A percentile compares a stretch with the other conserved stretches of the same genome.
phyloP scores from a whole-genome alignment of 352 stramenopile genomes.

The Globisporangium apiculatum region DNA sequence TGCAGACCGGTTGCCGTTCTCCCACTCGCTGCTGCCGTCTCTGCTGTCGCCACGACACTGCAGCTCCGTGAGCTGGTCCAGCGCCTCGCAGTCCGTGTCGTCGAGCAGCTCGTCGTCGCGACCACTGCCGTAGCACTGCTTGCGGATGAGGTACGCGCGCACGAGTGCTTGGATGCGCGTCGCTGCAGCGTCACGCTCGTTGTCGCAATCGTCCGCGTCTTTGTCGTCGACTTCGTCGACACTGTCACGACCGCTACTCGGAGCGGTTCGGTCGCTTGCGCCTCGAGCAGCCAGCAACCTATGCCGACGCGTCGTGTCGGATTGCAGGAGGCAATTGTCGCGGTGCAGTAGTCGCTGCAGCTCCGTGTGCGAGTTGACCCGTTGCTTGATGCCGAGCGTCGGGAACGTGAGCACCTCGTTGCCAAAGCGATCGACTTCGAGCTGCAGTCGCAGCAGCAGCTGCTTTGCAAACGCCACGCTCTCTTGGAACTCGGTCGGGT shows the following conservation, averaged over 20 bases:
- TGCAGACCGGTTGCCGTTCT: not conserved
- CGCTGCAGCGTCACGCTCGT: not conserved
- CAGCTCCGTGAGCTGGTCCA: constrained; percentile 6
- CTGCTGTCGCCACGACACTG: not conserved
- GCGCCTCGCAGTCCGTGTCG: constrained; percentile 2
- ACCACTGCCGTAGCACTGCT: constrained; percentile 8
- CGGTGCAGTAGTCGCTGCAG: not conserved
- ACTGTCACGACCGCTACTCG: not conserved
- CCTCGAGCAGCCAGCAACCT: not conserved
- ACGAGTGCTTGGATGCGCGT: constrained; percentile 10
- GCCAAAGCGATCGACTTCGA: constrained; percentile 52
- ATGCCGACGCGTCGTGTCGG: not conserved
- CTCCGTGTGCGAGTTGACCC: constrained; percentile 9
- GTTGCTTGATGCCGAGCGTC: constrained; percentile 20
- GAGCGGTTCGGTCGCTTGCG: not conserved
- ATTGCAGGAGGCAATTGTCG: not conserved
- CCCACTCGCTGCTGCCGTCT: not conserved
- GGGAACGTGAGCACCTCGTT: constrained; percentile 52
- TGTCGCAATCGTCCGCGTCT: not conserved
- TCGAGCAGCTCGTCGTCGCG: not conserved
- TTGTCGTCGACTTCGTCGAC: not conserved
- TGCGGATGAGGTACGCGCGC: constrained; percentile 12
- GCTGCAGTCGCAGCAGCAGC: constrained; percentile 29
- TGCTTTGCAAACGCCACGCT: constrained; percentile 21
- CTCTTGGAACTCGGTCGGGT: constrained; percentile 1